Evolutionary conservation across 169 alveolate genomes (phyloP), one percentile per base, ranked within the genome.

Genomic region (Cryptosporidium meleagridis): DNA sequence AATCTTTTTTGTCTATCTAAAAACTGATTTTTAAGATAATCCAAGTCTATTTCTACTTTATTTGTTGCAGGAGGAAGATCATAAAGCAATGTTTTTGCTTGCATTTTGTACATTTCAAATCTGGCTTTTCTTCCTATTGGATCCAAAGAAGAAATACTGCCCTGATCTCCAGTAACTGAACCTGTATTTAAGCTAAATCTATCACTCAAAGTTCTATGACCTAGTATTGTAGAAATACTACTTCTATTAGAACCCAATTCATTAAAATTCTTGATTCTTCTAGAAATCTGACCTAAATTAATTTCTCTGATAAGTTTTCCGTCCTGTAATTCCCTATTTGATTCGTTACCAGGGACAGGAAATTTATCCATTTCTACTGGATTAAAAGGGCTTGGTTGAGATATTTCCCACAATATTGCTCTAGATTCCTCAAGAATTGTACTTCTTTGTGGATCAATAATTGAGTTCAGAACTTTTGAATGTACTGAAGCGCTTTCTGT

Each of bases 91-190:
- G 89, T 35, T 65, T 80, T 80, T 39, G 89, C 89, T 65, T 80
- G 89, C 62, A 80, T 80, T 39, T 80, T 80, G 53, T 80, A 80
- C 89, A 80, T 80, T 44, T 80, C 89, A 48, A 80, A 53, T 39
- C 89, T 59, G 3, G 89, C 89, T 6, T 80, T 80, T 59, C 89
- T 80, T 21, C 89, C 89, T 31, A 80, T 80, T 23, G 89, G 89
- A 41, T 80, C 89, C 21, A 80, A 44, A 10, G 89, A 80, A 33
- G 75, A 59, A 80, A 80, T 65, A 62, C 89, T 80, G 10, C 89
- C 89, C 7, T 45, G 48, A 14, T 80, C 89, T 33, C 68, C 67
- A 41, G 45, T 61, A 9, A 80, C 48, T 61, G 89, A 80, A 2
- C 68, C 68, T 14, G 89, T 62, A 48, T 80, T 80, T 21, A 80